Evolutionary conservation across 306 rosid genomes (phyloP), one percentile per base, ranked within the genome.

Genomic region (Malus sylvestris): DNA sequence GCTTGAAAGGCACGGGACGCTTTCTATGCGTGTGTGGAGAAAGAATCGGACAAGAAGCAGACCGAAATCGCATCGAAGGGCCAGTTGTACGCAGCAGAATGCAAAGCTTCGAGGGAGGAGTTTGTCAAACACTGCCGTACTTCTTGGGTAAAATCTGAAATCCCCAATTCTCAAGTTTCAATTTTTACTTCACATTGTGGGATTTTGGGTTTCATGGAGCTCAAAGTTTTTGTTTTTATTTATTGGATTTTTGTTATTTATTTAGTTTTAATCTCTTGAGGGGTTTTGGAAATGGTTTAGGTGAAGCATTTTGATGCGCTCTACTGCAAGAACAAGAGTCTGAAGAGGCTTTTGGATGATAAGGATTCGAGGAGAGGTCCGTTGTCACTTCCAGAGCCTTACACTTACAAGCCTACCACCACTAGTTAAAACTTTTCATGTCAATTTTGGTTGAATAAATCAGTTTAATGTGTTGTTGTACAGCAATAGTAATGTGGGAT

Each of bases 51-150:
- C 69, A 91, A 92, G 86, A 88, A 88, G 51, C 96, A 91, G 15
- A 89, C 98, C 7, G 99, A 96, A 70, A 92, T 92, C 80, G 98
- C 97, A 23, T 82, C 93, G 0, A 96, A 91, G n/a, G 99, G 99
- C 7, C 85, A 89, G 75, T 61, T 96, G n/a, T 96, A 96, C 81
- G 96, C 99, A 1, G 69, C 78, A 4, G 90, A 92, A 46, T 96
- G 98, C 84, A 89, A 93, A 19, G 61, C 71, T 10, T 77, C 75
- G 2, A 86, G 99, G 81, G 85, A 78, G 4, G 76, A 88, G 65
- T 96, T 84, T 59, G 97, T 87, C 27, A 83, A 92, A 60, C 87
- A 82, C 16, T 96, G 98, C 71, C 93, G 99, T 30, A 70, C 93
- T 75, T 91, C 99, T 65, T 96, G 98, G 98, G 99, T 92, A 83